A percentile compares a stretch with the other conserved stretches of the same genome.
Conservation (phyloP, 1,139 yeast species). For the Meyerozyma elateridarum region DNA sequence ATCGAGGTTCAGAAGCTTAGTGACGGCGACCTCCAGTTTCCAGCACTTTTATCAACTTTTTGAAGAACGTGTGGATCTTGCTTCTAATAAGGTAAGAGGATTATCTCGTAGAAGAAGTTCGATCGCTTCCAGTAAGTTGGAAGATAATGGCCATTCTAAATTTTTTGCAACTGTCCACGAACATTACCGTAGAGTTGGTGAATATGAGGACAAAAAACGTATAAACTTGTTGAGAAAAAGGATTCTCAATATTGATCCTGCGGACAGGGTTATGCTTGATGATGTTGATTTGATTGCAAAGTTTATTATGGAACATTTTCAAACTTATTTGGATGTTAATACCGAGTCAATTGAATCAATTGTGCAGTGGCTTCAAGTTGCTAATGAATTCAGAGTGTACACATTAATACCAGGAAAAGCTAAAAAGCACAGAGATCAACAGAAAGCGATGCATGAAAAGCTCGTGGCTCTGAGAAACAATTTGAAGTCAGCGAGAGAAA, state of each 20-base stretch:
- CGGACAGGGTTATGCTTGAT: constrained; percentile 12
- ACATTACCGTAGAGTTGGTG: constrained; percentile 29
- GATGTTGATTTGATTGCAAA: constrained; percentile 16
- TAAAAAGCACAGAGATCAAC: constrained; percentile 14
- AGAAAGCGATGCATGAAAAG: constrained; percentile 15
- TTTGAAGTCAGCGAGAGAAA: constrained; percentile 8
- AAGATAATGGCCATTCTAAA: constrained; percentile 18
- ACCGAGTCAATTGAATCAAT: constrained; percentile 17
- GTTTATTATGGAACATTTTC: constrained; percentile 17
- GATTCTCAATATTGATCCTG: constrained; percentile 15
- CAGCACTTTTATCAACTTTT: constrained; percentile 29
- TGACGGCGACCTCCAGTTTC: constrained; percentile 23
- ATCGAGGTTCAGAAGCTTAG: constrained; percentile 20
- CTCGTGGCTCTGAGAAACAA: constrained; percentile 12
- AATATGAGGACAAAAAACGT: constrained; percentile 23
- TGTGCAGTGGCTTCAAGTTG: constrained; percentile 25
- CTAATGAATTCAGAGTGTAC: constrained; percentile 26
- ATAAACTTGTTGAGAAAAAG: constrained; percentile 18
- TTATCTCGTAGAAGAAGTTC: constrained; percentile 15
- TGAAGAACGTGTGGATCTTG: constrained; percentile 23
- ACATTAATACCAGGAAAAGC: constrained; percentile 15
- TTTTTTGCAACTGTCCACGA: constrained; percentile 25
- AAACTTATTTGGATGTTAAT: constrained; percentile 16
- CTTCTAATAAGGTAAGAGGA: constrained; percentile 8
- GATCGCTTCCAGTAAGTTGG: constrained; percentile 5